These are phyloP conservation scores for Fagopyrum tataricum DNA, from an alignment of 148 eudicot genomes.

Conservation along the genomic window DNA sequence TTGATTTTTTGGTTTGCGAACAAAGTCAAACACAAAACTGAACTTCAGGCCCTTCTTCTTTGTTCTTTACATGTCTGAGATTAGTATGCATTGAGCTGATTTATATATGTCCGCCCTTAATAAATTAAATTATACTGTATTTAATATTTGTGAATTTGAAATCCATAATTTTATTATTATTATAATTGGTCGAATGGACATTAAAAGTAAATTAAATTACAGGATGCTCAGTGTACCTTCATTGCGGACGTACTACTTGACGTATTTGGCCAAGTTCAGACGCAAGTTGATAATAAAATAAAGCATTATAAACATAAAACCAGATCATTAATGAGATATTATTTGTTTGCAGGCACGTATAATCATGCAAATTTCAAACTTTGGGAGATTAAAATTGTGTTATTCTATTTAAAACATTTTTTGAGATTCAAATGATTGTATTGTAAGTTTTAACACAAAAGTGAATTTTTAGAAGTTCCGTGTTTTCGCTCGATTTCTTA, in stretches of 20 bases:
- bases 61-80: background rate
- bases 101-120: background rate
- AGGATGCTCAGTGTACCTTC: background rate
- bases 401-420: too few species aligned
- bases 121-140: background rate
- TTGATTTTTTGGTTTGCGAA: background rate
- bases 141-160: background rate
- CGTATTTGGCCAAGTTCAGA: background rate
- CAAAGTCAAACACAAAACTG: background rate
- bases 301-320: background rate
- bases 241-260: slow-evolving; percentile 1
- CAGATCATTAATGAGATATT: background rate
- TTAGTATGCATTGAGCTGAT: background rate
- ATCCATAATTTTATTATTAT: background rate
- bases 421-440: too few species aligned
- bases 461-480: too few species aligned
- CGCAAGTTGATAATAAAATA: background rate
- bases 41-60: background rate
- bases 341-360: background rate
- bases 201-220: background rate
- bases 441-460: too few species aligned
- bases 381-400: too few species aligned
- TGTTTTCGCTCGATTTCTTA: too few species aligned
- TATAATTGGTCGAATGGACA: background rate
- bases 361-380: background rate